Conservation (phyloP, 2,329 filamentous ascomycete genomes). For the Paraconiothyrium sp. region DNA sequence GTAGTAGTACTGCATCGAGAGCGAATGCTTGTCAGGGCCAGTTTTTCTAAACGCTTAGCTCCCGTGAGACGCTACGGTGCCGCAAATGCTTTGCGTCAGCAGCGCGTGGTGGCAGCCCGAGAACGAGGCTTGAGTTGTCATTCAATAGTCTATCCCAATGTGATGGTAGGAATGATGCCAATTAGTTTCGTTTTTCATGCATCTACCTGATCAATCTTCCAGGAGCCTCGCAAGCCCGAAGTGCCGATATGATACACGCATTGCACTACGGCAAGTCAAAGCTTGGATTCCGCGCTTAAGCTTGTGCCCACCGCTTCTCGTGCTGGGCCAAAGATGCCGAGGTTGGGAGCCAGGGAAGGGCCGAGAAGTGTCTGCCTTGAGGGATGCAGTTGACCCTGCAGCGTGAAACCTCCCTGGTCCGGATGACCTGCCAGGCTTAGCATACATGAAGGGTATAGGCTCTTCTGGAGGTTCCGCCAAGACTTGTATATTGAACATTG, state of each 20-base stretch:
- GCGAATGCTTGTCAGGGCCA: neutral
- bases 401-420: neutral
- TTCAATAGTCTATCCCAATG: neutral
- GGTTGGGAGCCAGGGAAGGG: neutral
- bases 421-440: neutral
- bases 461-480: neutral
- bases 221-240: conserved; percentile 6
- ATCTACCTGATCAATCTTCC: neutral
- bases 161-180: conserved; percentile 3
- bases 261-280: neutral
- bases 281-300: neutral
- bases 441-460: neutral
- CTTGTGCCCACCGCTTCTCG: neutral
- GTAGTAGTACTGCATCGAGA: neutral
- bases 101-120: neutral
- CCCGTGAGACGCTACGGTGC: neutral
- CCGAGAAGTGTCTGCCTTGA: neutral
- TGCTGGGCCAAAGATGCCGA: neutral
- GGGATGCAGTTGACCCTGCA: neutral
- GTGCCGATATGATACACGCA: neutral
- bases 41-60: neutral
- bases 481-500: neutral
- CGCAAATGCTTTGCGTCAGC: neutral
- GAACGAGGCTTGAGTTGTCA: neutral
- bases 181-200: neutral